Evolutionary conservation across 352 stramenopile genomes (phyloP).

Genomic region (Blastocystis sp.): DNA sequence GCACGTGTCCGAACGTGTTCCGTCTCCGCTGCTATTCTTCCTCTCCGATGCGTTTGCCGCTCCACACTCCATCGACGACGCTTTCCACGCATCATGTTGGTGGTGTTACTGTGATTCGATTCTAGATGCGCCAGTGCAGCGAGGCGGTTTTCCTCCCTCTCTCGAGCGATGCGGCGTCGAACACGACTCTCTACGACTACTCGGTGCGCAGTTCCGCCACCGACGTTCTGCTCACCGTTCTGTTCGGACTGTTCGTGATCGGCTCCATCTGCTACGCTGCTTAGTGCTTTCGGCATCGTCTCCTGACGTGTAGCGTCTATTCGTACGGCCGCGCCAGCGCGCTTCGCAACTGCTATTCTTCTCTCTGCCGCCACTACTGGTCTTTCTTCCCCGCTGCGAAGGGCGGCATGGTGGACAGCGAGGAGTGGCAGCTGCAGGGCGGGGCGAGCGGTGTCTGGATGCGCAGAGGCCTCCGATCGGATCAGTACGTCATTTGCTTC

Average conservation of each 20-base stretch:
- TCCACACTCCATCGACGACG: neutral
- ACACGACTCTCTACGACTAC: too few relatives aligned
- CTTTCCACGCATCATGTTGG: too few relatives aligned
- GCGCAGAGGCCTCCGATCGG: neutral
- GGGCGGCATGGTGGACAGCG: neutral
- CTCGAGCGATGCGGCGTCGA: too few relatives aligned
- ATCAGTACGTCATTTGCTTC: constrained; percentile 23
- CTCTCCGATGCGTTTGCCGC: neutral
- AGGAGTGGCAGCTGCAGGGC: constrained; percentile 43
- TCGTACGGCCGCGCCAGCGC: neutral
- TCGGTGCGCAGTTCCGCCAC: too few relatives aligned
- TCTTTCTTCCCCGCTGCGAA: too few relatives aligned
- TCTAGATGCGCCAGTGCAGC: too few relatives aligned
- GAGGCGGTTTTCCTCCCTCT: too few relatives aligned
- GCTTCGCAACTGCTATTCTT: neutral
- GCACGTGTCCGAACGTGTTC: neutral
- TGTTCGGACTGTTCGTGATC: neutral
- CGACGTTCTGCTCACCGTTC: neutral
- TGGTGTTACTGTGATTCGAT: too few relatives aligned
- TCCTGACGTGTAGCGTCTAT: neutral
- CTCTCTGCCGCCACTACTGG: neutral
- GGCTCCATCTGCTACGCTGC: neutral
- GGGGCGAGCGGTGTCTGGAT: constrained; percentile 1
- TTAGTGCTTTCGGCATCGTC: neutral
- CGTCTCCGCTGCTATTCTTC: neutral